These are phyloP conservation scores for Colletotrichum limetticola DNA, from an alignment of 2,329 filamentous ascomycete species.

Conservation along the genomic window DNA sequence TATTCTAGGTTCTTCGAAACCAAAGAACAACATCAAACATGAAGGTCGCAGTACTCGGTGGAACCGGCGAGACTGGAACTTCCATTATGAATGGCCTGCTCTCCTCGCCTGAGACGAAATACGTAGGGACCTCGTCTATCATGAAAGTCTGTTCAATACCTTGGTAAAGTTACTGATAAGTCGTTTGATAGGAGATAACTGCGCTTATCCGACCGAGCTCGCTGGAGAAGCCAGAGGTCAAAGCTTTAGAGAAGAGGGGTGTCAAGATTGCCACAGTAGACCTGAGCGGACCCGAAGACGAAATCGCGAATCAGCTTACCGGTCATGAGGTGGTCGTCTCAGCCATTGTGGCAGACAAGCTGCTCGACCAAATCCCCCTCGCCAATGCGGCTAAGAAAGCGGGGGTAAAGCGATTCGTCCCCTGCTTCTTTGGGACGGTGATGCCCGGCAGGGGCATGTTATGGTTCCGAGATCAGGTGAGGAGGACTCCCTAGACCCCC, in stretches of 20 bases:
- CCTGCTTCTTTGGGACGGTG: slow-evolving; percentile 59
- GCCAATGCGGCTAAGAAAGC: slow-evolving; percentile 59
- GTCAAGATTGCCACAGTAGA: slow-evolving; percentile 56
- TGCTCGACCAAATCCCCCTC: slow-evolving; percentile 56
- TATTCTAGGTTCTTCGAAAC: neutral
- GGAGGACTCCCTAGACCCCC: neutral
- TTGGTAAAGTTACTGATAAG: neutral
- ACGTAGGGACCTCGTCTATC: neutral
- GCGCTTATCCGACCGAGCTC: slow-evolving; percentile 58
- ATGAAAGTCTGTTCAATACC: neutral
- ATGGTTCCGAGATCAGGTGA: slow-evolving; percentile 38
- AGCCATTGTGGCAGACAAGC: slow-evolving; percentile 47
- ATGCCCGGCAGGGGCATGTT: slow-evolving; percentile 50
- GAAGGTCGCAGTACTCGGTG: slow-evolving; percentile 50
- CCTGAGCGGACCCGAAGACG: slow-evolving; percentile 46
- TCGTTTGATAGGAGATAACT: slow-evolving; percentile 53
- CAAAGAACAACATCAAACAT: slow-evolving; percentile 12
- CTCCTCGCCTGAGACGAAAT: slow-evolving; percentile 35
- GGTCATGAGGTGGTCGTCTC: slow-evolving; percentile 54
- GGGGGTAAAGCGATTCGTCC: slow-evolving; percentile 63
- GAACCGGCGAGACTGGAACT: slow-evolving; percentile 53
- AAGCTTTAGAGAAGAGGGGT: slow-evolving; percentile 51
- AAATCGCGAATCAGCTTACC: slow-evolving; percentile 25
- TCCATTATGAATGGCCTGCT: slow-evolving; percentile 52
- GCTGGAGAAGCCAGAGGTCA: slow-evolving; percentile 55